Evolutionary conservation across 805 yeast species (phyloP), one percentile per base, ranked within the genome.

Genomic region (Ogataea methylovora): DNA sequence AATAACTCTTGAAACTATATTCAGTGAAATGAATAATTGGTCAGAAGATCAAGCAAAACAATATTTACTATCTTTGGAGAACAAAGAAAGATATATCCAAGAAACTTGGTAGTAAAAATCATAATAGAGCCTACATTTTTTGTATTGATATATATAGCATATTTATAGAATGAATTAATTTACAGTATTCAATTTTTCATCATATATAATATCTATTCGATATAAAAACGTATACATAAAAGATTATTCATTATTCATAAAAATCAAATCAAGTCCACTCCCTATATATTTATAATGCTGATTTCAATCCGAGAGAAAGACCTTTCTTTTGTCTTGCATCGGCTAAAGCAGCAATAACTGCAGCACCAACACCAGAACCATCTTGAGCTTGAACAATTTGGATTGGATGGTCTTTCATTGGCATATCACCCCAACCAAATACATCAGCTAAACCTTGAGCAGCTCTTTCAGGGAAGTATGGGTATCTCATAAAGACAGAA

Each of bases 331-430:
- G 67, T 67, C 98, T 80, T 59, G 76, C 70, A 60, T 82, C 76
- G 38, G 97, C 82, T 61, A 90, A 73, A 29, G 97, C 97, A 36
- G 98, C 97, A 63, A 92, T 90, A 51, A 90, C 74, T 34, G 97
- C 98, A 37, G 98, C 98, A 57, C 98, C 98, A 32, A 85, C 96
- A 67, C 97, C 97, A 25, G 92, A 82, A 51, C 98, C 98, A 66
- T 92, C 98, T 66, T 90, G 96, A 45, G 98, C 97, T 38, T 94
- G 84, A 27, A 81, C 84, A 47, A 88, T 77, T 44, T 71, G 63
- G 53, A 92, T 79, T 44, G 97, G 97, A 59, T 86, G 86, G 39
- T 76, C 75, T 44, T 66, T 55, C 29, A 45, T 46, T 33, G 48
- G 46, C 29, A 54, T 11, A 15, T 49, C 54, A 41, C 54, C 61